Evolutionary conservation across 2,329 filamentous ascomycete species (phyloP), one percentile per base, ranked within the genome.

Genomic region (Fusarium kyushuense): DNA sequence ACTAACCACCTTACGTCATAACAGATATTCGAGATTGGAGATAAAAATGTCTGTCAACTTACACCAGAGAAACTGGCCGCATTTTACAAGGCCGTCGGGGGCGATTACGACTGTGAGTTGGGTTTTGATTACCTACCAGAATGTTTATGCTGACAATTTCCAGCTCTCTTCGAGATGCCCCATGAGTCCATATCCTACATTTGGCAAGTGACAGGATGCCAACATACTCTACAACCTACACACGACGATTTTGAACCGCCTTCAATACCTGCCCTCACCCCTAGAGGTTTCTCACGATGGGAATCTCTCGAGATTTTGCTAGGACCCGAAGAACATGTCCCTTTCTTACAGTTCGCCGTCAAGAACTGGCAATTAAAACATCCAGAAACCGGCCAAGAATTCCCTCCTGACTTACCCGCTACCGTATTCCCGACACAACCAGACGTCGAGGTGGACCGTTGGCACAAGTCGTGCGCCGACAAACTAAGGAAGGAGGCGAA

Each of bases 241-340:
- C 86, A 88, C 38, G 86, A 90, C 72, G 87, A 92, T 66, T 97
- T 92, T 76, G 86, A 86, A 5, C 83, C 89, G 1, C 96, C 95
- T 0, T 89, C 87, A 0, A 86, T 97, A 41, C 96, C 96, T 1
- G 92, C 94, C 16, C 82, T 99, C 57, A 96, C 95, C 35, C 84
- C 86, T 0, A 87, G 89, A 74, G 96, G 96, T 40, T 99, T 97
- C 78, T 92, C 95, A 42, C 90, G 93, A 77, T 99, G 95, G 95
- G 91, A 97, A 81, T 93, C 92, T 1, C 92, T 98, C 56, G 93
- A 98, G 80, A 86, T 97, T 23, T 83, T 98, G 35, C 86, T 98
- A 3, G 92, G 90, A 3, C 96, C 96, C 0, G 91, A 96, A 71
- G 92, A 96, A 73, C 94, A 98, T 80, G 91, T 94, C 1, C 88